A percentile compares a stretch with the other conserved stretches of the same genome.
phyloP scores from a whole-genome alignment of 1,284 basidiomycete genomes.

The Neonothopanus nambi region DNA sequence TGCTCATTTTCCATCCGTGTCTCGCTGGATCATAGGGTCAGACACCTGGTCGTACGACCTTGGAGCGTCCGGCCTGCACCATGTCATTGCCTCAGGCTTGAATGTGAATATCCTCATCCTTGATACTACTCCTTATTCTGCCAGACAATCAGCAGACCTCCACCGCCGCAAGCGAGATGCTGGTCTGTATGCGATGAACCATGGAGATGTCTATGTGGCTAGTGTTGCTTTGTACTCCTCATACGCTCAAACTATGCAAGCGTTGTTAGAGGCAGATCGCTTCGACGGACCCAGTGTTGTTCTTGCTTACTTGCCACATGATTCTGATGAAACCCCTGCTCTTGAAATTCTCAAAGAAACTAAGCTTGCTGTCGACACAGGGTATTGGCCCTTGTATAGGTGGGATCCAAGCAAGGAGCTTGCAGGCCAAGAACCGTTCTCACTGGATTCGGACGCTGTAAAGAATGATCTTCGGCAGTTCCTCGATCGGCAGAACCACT shows the following conservation, averaged over 20 bases:
- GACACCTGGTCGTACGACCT: constrained; percentile 89
- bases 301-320: constrained; percentile 93
- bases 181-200: constrained; percentile 97
- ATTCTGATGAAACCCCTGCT: constrained; percentile 72
- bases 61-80: constrained; percentile 83
- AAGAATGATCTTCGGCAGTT: constrained; percentile 93
- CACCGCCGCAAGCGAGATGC: constrained; percentile 87
- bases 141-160: constrained; percentile 70
- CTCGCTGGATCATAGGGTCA: constrained; percentile 85
- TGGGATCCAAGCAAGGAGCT: constrained; percentile 90
- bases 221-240: constrained; percentile 95
- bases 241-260: constrained; percentile 92
- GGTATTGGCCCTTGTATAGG: constrained; percentile 98
- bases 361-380: constrained; percentile 93
- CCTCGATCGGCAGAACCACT: constrained; percentile 94
- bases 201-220: constrained; percentile 95
- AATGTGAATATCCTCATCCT: constrained; percentile 90
- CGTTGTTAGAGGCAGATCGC: constrained; percentile 88
- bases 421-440: constrained; percentile 82
- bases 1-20: constrained; percentile 53
- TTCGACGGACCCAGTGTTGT: constrained; percentile 92
- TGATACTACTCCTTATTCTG: constrained; percentile 88
- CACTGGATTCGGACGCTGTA: constrained; percentile 89
- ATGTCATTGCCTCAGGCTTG: constrained; percentile 76
- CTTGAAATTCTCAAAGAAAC: constrained; percentile 94